These are phyloP conservation scores for Aphanomyces euteiches DNA, from an alignment of 352 stramenopile genomes.

Conservation along the genomic window DNA sequence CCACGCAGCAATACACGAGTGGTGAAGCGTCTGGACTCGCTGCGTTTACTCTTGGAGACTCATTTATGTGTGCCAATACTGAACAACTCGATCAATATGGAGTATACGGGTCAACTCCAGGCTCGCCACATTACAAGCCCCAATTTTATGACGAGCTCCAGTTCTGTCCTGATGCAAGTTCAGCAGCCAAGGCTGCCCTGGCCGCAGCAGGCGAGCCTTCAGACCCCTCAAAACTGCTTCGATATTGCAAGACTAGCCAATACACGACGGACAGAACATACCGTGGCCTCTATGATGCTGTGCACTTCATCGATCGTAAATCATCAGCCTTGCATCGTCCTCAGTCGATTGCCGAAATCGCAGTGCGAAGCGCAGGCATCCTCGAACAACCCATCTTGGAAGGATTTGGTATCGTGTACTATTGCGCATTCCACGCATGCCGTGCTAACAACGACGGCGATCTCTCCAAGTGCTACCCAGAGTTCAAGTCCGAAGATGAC, in stretches of 20 bases:
- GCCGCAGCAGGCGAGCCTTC: not conserved
- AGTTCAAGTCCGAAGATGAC: constrained; percentile 17
- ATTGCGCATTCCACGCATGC: constrained; percentile 29
- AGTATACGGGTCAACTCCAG: no score
- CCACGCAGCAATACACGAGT: constrained; percentile 24
- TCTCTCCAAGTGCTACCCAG: constrained; percentile 28
- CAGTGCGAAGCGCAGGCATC: constrained; percentile 23
- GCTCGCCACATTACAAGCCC: no score
- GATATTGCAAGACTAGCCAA: constrained; percentile 18
- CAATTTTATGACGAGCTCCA: no score
- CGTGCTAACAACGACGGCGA: constrained; percentile 28
- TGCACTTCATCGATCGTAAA: constrained; percentile 23
- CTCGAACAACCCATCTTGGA: constrained; percentile 28
- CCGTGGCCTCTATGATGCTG: constrained; percentile 20
- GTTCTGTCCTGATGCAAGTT: no score
- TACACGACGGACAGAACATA: constrained; percentile 20
- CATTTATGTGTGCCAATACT: constrained; percentile 26
- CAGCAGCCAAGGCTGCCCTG: no score
- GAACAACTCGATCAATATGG: no score
- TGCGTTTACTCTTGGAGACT: constrained; percentile 19
- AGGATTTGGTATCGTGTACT: constrained; percentile 31
- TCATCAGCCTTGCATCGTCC: constrained; percentile 21
- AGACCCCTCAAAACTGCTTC: constrained; percentile 10
- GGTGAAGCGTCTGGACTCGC: constrained; percentile 25
- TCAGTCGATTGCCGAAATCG: constrained; percentile 27